Percentiles rank a stretch among this genome's conserved stretches.
Evolutionary conservation across 2,329 filamentous ascomycete genomes (phyloP).

Genomic region (Cladosporium sp.): DNA sequence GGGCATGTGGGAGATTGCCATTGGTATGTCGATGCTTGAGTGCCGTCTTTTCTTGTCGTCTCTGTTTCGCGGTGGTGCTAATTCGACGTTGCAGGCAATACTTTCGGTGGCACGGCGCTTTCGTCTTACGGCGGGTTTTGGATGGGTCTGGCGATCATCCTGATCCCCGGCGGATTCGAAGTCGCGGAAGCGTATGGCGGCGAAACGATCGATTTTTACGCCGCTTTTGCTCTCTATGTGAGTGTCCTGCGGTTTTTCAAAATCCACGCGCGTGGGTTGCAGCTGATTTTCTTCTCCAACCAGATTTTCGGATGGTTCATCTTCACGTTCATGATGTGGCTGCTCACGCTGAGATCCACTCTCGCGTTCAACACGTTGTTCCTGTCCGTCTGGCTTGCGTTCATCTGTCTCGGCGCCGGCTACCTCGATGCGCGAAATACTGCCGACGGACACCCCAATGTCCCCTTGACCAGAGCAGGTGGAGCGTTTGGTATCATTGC

Average conservation of each 20-base stretch:
- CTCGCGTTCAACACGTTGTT: slow-evolving; percentile 75
- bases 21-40: slow-evolving; percentile 42
- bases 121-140: slow-evolving; percentile 84
- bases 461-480: slow-evolving; percentile 56
- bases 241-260: slow-evolving; percentile 30
- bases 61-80: neutral
- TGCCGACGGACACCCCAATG: slow-evolving; percentile 25
- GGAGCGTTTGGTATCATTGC: slow-evolving; percentile 77
- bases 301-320: slow-evolving; percentile 66
- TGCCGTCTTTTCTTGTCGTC: neutral
- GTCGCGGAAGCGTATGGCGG: slow-evolving; percentile 47
- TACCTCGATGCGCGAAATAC: slow-evolving; percentile 36
- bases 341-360: slow-evolving; percentile 73
- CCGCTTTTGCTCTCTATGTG: slow-evolving; percentile 70
- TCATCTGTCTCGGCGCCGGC: slow-evolving; percentile 7
- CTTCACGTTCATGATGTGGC: slow-evolving; percentile 70
- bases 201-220: slow-evolving; percentile 43
- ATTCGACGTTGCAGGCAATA: slow-evolving; percentile 53
- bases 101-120: slow-evolving; percentile 76
- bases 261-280: neutral
- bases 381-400: slow-evolving; percentile 61
- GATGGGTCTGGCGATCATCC: slow-evolving; percentile 68
- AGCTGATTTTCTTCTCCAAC: neutral
- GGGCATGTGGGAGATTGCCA: slow-evolving; percentile 88
- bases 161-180: slow-evolving; percentile 64